A percentile compares a stretch with the other conserved stretches of the same genome.
These are phyloP conservation scores for Picea sitchensis DNA, from an alignment of 75 land plant species.

Conservation along the genomic window DNA sequence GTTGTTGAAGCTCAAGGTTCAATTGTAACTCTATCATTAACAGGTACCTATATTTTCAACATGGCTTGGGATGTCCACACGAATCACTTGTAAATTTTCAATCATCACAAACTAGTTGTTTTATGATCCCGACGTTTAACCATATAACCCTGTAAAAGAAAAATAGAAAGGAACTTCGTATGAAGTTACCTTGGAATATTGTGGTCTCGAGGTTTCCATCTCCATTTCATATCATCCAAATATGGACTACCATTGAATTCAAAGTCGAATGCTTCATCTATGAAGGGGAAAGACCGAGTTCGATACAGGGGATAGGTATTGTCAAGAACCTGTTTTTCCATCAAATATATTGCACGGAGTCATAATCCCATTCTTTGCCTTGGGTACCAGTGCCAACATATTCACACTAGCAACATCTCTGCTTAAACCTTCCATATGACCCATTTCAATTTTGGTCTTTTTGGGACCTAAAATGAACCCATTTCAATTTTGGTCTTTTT, in stretches of 20 bases:
- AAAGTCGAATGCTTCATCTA: conserved; percentile 57
- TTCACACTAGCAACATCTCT: neutral
- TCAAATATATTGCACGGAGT: conserved; percentile 35
- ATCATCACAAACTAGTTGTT: neutral
- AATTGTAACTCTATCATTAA: neutral
- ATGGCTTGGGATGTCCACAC: neutral
- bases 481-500: too few species aligned
- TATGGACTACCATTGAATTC: conserved; percentile 60
- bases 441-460: too few species aligned
- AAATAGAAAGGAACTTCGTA: neutral
- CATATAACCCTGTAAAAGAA: neutral
- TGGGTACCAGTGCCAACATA: neutral
- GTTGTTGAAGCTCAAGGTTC: neutral
- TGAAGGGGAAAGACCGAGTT: conserved; percentile 46
- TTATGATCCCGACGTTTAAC: neutral
- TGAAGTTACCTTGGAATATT: conserved; percentile 47
- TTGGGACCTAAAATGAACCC: too few species aligned
- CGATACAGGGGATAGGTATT: conserved; percentile 45
- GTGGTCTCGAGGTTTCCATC: conserved; percentile 65
- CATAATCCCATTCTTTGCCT: neutral
- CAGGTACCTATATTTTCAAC: too few species aligned
- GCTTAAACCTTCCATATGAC: neutral
- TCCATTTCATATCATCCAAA: conserved; percentile 29
- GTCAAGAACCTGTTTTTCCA: conserved; percentile 64
- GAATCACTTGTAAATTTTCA: neutral